Evolutionary conservation across 768 basidiomycete genomes (phyloP), one percentile per base, ranked within the genome.

Genomic region (Roridomyces roridus): DNA sequence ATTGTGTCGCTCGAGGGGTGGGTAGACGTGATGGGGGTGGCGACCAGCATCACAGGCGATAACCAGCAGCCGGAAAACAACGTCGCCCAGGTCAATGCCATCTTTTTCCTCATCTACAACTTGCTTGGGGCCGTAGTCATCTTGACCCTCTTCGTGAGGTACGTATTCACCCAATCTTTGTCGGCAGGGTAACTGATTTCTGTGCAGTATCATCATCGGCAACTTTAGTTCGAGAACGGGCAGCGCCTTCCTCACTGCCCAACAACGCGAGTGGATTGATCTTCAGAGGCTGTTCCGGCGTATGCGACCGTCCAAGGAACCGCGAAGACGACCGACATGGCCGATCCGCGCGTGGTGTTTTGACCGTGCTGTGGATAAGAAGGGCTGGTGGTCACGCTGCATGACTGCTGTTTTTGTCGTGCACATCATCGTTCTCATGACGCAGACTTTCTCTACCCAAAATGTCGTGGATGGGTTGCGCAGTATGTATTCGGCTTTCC

Each of bases 1-100:
- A 94, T 96, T 62, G 93, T 98, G 21, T 96, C 95, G 0, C 76
- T 97, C 45, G 95, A 96, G 74, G 96, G 96, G 2, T 98, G 96
- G 96, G 83, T 92, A n/a, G 93, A 96, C 67, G 96, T 95, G 46
- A 90, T 97, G 89, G 75, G 73, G 34, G 81, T 88, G 23, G 89
- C 88, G 1, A 91, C 91, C 70, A 85, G 87, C 59, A 89, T 97
- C 60, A 87, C 84, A 1, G 92, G 89, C 5, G 68, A 60, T 20
- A 85, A 85, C 25, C 73, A 72, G 51, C 94, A 97, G 68, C 92
- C 94, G 0, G 73, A 81, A 55, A 80, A 74, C 36, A 91, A 96
- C 59, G 84, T 81, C 1, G 82, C 89, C 0, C 91, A 92, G 59
- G 84, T 79, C 63, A 96, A 98, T 67, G 91, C 92, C 0, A 82